A percentile compares a stretch with the other conserved stretches of the same genome.
phyloP scores from a whole-genome alignment of 1,139 yeast genomes.

The Pichia sp. region DNA sequence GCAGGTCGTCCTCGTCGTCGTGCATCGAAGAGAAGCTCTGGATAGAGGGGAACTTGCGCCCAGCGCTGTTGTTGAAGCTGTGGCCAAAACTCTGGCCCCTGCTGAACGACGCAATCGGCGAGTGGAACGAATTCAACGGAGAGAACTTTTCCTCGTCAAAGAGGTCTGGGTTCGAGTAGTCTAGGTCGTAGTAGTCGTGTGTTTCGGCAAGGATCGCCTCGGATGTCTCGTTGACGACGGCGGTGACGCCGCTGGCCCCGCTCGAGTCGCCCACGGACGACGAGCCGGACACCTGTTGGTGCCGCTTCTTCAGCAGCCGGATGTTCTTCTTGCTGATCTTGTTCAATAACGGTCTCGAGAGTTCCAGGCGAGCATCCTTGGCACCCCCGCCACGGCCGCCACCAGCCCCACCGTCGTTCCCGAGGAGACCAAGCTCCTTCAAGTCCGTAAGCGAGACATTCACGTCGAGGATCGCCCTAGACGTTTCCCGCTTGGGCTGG shows the following conservation, averaged over 20 bases:
- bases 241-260: neutral
- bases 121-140: slow-evolving; percentile 18
- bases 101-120: slow-evolving; percentile 21
- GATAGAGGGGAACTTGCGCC: slow-evolving; percentile 8
- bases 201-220: slow-evolving; percentile 15
- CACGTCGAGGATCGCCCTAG: slow-evolving; percentile 49
- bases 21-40: neutral
- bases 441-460: slow-evolving; percentile 32
- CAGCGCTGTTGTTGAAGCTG: slow-evolving; percentile 13
- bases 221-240: neutral
- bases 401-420: neutral
- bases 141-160: slow-evolving; percentile 20
- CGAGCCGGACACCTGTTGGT: neutral
- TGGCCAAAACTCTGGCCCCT: slow-evolving; percentile 9
- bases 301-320: neutral
- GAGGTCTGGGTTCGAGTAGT: slow-evolving; percentile 21
- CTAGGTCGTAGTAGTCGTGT: slow-evolving; percentile 28
- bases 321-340: slow-evolving; percentile 1
- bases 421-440: slow-evolving; percentile 21
- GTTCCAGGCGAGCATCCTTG: slow-evolving; percentile 16
- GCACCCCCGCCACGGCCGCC: neutral
- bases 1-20: neutral
- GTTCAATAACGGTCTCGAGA: slow-evolving; percentile 3
- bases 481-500: slow-evolving; percentile 38
- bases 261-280: neutral